These are phyloP conservation scores for Polygonum maritimum DNA, from an alignment of 148 eudicot species.

Conservation along the genomic window DNA sequence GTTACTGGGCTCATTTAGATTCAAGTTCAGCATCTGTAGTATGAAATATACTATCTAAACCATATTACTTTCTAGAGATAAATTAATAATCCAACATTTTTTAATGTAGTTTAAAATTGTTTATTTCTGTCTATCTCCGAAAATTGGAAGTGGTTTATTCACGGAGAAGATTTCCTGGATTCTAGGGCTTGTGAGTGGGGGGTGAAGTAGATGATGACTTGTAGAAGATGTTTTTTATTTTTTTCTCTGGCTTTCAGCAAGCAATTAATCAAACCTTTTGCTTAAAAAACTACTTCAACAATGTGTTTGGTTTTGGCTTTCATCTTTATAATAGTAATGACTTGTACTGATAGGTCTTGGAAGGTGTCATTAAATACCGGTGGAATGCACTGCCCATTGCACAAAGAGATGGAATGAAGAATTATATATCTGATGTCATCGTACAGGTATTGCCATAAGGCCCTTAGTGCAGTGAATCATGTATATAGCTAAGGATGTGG, in stretches of 20 bases:
- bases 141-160: neutral
- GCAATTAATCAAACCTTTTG: neutral
- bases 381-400: constrained; percentile 96
- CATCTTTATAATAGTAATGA: neutral
- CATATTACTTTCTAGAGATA: neutral
- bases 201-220: neutral
- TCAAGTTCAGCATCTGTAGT: neutral
- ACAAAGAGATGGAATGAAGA: constrained; percentile 97
- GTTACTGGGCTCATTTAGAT: neutral
- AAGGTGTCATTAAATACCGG: constrained; percentile 94
- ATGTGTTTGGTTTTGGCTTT: neutral
- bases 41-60: neutral
- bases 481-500: neutral
- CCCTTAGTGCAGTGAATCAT: constrained; percentile 10
- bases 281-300: neutral
- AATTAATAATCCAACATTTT: neutral
- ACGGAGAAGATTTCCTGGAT: neutral
- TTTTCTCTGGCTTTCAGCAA: neutral
- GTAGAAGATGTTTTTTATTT: neutral
- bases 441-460: constrained; percentile 60
- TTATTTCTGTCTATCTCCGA: neutral
- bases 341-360: constrained; percentile 52
- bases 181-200: neutral
- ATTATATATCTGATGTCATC: constrained; percentile 90
- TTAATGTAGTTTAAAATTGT: neutral